Evolutionary conservation across 192 early-diverging fungal genomes (phyloP).

Genomic region (Geranomyces michiganensis): DNA sequence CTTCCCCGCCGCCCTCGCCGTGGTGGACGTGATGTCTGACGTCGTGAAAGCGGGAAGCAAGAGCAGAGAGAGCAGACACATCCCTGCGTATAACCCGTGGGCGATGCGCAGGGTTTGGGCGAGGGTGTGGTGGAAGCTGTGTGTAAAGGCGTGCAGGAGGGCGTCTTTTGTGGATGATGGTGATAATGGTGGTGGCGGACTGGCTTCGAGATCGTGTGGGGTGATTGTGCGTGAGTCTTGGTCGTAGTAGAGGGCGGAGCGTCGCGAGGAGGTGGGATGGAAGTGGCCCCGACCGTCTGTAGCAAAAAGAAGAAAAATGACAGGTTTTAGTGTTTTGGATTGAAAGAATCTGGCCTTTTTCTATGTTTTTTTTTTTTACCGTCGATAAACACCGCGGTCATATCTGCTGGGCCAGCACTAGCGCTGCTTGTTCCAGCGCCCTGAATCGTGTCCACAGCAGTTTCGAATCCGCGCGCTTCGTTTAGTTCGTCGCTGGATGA

Average conservation of each 20-base stretch:
- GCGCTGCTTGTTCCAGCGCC: not conserved
- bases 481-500: not conserved
- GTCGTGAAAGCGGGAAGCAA: slow-evolving; percentile 7
- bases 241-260: not conserved
- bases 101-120: slow-evolving; percentile 4
- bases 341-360: too few relatives aligned
- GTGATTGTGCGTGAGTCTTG: not conserved
- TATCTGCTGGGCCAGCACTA: not conserved
- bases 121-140: not conserved
- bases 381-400: slow-evolving; percentile 10
- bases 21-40: not conserved
- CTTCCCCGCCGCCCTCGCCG: not conserved
- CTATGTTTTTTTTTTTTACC: not conserved
- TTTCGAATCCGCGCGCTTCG: not conserved
- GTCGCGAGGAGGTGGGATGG: not conserved
- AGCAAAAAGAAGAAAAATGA: not conserved
- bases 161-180: not conserved
- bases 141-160: too few relatives aligned
- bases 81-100: slow-evolving; percentile 20
- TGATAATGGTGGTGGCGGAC: not conserved
- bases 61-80: slow-evolving; percentile 12
- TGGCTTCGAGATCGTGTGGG: not conserved
- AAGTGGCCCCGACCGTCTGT: not conserved
- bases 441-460: not conserved
- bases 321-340: not conserved